phyloP scores from a whole-genome alignment of 257 asterid species.

The Solanum arcanum region DNA sequence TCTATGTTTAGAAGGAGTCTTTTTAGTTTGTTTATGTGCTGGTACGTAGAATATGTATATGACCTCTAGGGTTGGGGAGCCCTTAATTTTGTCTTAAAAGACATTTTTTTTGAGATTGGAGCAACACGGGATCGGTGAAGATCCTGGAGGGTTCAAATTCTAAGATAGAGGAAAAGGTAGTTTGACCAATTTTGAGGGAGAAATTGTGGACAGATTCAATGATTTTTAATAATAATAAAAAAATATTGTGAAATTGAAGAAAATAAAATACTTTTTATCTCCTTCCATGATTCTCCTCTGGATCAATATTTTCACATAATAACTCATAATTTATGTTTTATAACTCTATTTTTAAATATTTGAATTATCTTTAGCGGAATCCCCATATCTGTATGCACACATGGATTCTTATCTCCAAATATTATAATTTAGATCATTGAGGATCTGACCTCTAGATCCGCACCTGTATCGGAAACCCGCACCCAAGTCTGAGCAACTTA shows the following conservation, averaged over 20 bases:
- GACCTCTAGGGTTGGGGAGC: not conserved
- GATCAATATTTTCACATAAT: not conserved
- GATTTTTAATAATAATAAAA: not conserved
- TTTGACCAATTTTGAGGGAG: not conserved
- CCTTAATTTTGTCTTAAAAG: not conserved
- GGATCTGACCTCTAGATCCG: not conserved
- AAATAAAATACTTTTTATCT: not conserved
- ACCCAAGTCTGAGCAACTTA: not conserved
- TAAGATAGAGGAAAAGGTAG: not conserved
- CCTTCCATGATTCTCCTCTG: not conserved
- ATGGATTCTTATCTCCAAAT: not conserved
- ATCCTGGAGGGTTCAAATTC: not conserved
- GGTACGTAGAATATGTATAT: not conserved
- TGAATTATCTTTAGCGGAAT: not conserved
- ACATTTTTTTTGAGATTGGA: not conserved
- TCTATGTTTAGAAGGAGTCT: not conserved
- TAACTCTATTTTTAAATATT: not conserved
- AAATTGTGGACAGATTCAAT: not conserved
- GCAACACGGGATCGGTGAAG: not conserved
- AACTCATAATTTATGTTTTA: not conserved
- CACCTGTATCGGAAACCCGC: not conserved
- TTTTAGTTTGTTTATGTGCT: not conserved
- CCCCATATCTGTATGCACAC: not conserved
- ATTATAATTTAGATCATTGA: not conserved
- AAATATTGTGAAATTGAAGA: not conserved